phyloP scores from a whole-genome alignment of 345 rosid genomes.

The Triadica sebifera region DNA sequence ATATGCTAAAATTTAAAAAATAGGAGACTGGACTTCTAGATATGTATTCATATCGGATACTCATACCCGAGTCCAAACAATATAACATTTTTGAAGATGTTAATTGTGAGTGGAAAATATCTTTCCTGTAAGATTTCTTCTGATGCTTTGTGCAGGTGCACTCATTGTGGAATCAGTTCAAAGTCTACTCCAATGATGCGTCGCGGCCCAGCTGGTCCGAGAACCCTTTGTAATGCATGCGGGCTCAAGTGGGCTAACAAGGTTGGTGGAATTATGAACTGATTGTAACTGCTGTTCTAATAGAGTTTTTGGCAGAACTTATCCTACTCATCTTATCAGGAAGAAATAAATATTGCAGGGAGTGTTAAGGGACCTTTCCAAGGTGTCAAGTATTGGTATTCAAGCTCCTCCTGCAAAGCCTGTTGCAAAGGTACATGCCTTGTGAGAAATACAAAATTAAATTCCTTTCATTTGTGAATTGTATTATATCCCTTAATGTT shows the following conservation, averaged over 20 bases:
- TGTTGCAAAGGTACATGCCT: conserved; percentile 28
- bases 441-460: background rate
- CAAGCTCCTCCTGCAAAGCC: conserved; percentile 33
- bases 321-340: background rate
- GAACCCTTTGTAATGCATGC: conserved; percentile 45
- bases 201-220: conserved; percentile 46
- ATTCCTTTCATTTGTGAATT: background rate
- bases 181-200: conserved; percentile 51
- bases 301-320: too few relatives aligned
- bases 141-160: conserved; percentile 28
- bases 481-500: too few relatives aligned
- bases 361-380: conserved; percentile 37
- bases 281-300: conserved; percentile 21
- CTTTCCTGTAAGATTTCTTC: conserved; percentile 30
- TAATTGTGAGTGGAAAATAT: conserved; percentile 1
- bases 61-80: too few relatives aligned
- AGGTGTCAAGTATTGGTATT: conserved; percentile 14
- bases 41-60: too few relatives aligned
- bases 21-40: too few relatives aligned
- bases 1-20: too few relatives aligned
- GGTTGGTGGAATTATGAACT: conserved; percentile 19
- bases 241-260: conserved; percentile 54
- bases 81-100: background rate
- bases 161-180: conserved; percentile 42
- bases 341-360: conserved; percentile 33